Evolutionary conservation across 2,329 filamentous ascomycete genomes (phyloP).

Genomic region (Dothistroma septosporum): DNA sequence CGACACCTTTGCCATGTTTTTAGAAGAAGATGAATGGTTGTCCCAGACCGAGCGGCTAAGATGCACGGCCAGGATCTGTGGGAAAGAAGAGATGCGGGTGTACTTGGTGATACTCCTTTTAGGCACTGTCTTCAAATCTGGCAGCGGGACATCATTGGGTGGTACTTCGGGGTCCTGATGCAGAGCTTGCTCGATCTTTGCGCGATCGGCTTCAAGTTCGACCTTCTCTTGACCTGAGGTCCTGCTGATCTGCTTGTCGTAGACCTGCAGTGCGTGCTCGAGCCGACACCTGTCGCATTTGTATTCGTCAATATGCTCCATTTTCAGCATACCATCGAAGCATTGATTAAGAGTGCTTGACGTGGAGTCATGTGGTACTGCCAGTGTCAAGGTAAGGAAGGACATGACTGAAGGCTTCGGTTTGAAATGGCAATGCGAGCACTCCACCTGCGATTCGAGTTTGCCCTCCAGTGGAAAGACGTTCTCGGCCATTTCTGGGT

Average conservation of each 20-base stretch:
- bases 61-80: constrained; percentile 86
- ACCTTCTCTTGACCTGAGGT: constrained; percentile 48
- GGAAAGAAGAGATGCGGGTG: constrained; percentile 80
- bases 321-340: constrained; percentile 91
- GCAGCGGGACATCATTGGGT: constrained; percentile 68
- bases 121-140: constrained; percentile 69
- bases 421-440: constrained; percentile 82
- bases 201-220: constrained; percentile 55
- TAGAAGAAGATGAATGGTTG: constrained; percentile 65
- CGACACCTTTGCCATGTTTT: constrained; percentile 89
- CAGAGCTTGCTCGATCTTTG: constrained; percentile 65
- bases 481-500: constrained; percentile 51
- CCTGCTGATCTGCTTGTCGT: constrained; percentile 57
- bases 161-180: constrained; percentile 75
- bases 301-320: constrained; percentile 94
- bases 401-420: constrained; percentile 77
- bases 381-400: constrained; percentile 88
- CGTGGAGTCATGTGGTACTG: constrained; percentile 69
- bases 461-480: constrained; percentile 89
- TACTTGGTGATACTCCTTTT: constrained; percentile 81
- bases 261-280: constrained; percentile 66
- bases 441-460: constrained; percentile 93
- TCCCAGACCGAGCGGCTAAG: constrained; percentile 92
- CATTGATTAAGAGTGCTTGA: constrained; percentile 80
- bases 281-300: constrained; percentile 90